Evolutionary conservation across 441 rosid species (phyloP).

Genomic region (Melastoma candidum): DNA sequence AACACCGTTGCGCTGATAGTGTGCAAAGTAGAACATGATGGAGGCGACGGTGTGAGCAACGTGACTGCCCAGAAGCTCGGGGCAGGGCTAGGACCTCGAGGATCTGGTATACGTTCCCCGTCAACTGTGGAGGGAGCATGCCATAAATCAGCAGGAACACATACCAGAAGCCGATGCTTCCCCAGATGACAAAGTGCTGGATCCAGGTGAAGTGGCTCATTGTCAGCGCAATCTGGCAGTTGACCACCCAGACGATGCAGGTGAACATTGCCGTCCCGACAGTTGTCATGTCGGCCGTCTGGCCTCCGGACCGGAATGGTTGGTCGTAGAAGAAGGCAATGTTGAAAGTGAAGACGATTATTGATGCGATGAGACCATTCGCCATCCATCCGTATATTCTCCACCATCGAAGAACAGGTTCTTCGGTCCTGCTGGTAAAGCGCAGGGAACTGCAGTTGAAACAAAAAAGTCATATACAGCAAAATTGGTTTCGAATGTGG

Average conservation of each 20-base stretch:
- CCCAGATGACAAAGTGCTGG: constrained; percentile 64
- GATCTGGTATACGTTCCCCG: constrained; percentile 27
- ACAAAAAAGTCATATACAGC: not conserved
- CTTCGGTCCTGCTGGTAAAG: constrained; percentile 59
- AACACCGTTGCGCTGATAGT: constrained; percentile 30
- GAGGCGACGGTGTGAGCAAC: constrained; percentile 34
- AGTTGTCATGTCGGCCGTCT: constrained; percentile 32
- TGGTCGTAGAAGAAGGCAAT: constrained; percentile 21
- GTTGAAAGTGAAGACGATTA: constrained; percentile 37
- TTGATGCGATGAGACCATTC: constrained; percentile 37
- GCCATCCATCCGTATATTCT: constrained; percentile 52
- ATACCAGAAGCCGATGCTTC: constrained; percentile 62
- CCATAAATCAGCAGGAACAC: constrained; percentile 42
- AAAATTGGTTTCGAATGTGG: not conserved
- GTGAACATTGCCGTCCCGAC: constrained; percentile 45
- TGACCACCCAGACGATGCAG: constrained; percentile 55
- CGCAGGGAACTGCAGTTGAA: constrained; percentile 51
- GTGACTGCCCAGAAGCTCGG: constrained; percentile 39
- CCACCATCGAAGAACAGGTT: constrained; percentile 51
- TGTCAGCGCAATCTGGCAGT: constrained; percentile 51
- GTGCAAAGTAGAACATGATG: constrained; percentile 40
- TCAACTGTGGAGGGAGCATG: constrained; percentile 31
- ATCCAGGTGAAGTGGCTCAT: constrained; percentile 72
- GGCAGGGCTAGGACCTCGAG: constrained; percentile 38
- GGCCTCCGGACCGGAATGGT: constrained; percentile 32